Evolutionary conservation across 1,284 basidiomycete species (phyloP).

Genomic region (Ustilago xerochloae): DNA sequence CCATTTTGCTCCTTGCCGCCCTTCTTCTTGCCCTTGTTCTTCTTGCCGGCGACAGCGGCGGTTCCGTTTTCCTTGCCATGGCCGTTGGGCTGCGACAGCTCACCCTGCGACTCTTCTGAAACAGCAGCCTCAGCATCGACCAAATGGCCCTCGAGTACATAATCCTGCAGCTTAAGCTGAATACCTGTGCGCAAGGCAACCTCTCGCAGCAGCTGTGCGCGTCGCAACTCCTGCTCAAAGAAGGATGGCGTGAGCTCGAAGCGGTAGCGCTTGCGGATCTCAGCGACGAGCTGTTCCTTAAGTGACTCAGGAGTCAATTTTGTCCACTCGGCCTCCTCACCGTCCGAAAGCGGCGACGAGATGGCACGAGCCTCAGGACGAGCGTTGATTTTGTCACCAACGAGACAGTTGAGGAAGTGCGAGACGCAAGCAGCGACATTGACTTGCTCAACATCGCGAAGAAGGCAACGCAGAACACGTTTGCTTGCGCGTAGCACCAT

Average conservation of each 20-base stretch:
- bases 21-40: constrained; percentile 52
- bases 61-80: constrained; percentile 17
- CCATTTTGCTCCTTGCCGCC: constrained; percentile 35
- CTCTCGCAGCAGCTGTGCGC: constrained; percentile 72
- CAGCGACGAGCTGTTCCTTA: constrained; percentile 68
- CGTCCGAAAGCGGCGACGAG: constrained; percentile 45
- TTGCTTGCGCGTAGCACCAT: constrained; percentile 74
- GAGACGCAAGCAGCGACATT: constrained; percentile 65
- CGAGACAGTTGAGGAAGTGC: constrained; percentile 74
- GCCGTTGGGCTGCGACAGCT: constrained; percentile 65
- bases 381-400: constrained; percentile 70
- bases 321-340: constrained; percentile 67
- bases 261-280: constrained; percentile 71
- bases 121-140: constrained; percentile 20
- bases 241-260: constrained; percentile 70
- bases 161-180: constrained; percentile 72
- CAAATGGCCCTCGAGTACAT: constrained; percentile 68
- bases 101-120: constrained; percentile 52
- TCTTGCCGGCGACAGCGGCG: constrained; percentile 15
- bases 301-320: constrained; percentile 71
- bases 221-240: constrained; percentile 67
- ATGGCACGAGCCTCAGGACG: constrained; percentile 67
- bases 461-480: constrained; percentile 71
- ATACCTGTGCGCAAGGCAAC: constrained; percentile 72
- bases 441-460: constrained; percentile 45